Conservation (phyloP, 768 basidiomycete species). For the Daedaleopsis nitida region DNA sequence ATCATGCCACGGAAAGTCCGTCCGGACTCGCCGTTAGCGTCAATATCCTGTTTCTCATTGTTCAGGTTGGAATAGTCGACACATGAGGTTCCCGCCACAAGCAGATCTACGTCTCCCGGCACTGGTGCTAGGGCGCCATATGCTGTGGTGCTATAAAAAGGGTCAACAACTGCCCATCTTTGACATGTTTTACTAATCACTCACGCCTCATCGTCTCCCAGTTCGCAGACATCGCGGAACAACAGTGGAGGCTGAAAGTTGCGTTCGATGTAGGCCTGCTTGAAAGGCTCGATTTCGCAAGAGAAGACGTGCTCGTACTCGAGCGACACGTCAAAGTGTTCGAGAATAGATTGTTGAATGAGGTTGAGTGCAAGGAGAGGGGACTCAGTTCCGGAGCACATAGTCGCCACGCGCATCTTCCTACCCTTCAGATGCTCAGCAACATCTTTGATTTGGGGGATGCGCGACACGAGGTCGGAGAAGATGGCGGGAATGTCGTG, state of each 20-base stretch:
- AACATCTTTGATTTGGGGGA: slow-evolving; percentile 66
- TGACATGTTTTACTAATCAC: slow-evolving; percentile 32
- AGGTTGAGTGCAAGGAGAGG: slow-evolving; percentile 88
- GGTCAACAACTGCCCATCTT: slow-evolving; percentile 1
- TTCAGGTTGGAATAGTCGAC: slow-evolving; percentile 98
- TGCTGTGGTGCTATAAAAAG: slow-evolving; percentile 71
- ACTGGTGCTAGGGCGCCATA: slow-evolving; percentile 86
- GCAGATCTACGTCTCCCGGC: slow-evolving; percentile 87
- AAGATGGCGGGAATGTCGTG: slow-evolving; percentile 74
- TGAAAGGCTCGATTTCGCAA: slow-evolving; percentile 96
- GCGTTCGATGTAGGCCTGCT: slow-evolving; percentile 96
- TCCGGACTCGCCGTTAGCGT: slow-evolving; percentile 90
- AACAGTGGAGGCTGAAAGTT: slow-evolving; percentile 92
- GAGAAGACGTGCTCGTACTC: slow-evolving; percentile 92
- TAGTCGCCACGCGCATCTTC: slow-evolving; percentile 91
- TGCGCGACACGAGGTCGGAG: slow-evolving; percentile 66
- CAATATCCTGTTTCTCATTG: slow-evolving; percentile 87
- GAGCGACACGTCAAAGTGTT: slow-evolving; percentile 64
- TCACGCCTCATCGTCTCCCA: slow-evolving; percentile 77
- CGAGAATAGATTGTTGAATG: slow-evolving; percentile 74
- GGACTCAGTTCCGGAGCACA: slow-evolving; percentile 97
- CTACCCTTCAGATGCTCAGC: slow-evolving; percentile 71
- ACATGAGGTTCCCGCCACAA: slow-evolving; percentile 94
- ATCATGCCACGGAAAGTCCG: slow-evolving; percentile 95
- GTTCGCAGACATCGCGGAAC: slow-evolving; percentile 92